Evolutionary conservation across 1,284 basidiomycete species (phyloP).

Genomic region (Cystobasidiaceae sp.): DNA sequence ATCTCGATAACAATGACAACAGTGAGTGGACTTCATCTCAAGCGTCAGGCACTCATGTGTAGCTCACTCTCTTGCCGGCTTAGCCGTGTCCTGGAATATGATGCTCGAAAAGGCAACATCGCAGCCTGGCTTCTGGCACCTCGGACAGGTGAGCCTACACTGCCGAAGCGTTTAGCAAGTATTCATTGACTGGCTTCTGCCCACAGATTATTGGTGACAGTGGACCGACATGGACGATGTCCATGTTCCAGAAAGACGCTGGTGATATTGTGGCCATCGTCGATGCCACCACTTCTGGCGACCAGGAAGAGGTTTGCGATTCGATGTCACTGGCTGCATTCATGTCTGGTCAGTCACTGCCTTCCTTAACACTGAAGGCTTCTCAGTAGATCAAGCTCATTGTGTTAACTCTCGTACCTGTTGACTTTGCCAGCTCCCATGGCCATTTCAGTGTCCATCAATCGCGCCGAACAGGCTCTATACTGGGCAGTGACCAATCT

Average conservation of each 20-base stretch:
- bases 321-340: conserved; percentile 1
- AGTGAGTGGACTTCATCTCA: conserved; percentile 4
- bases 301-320: conserved; percentile 19
- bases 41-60: too few relatives aligned
- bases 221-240: conserved; percentile 22
- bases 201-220: conserved; percentile 19
- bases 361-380: neutral
- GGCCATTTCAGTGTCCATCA: conserved; percentile 23
- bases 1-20: conserved; percentile 3
- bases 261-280: conserved; percentile 23
- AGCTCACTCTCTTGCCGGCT: too few relatives aligned
- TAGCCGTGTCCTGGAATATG: conserved; percentile 28
- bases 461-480: neutral
- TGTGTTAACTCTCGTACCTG: too few relatives aligned
- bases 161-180: too few relatives aligned
- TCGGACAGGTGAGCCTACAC: conserved; percentile 1
- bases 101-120: conserved; percentile 9
- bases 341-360: conserved; percentile 6
- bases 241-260: conserved; percentile 9
- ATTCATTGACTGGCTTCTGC: too few relatives aligned
- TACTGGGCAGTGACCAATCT: conserved; percentile 26
- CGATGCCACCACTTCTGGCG: conserved; percentile 14
- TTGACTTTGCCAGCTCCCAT: conserved; percentile 14
- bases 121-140: conserved; percentile 22
- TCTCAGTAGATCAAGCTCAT: too few relatives aligned